Percentiles rank a stretch among this genome's conserved stretches.
Evolutionary conservation across 805 yeast species (phyloP).

Genomic region (Helenozyma baotianmanensis): DNA sequence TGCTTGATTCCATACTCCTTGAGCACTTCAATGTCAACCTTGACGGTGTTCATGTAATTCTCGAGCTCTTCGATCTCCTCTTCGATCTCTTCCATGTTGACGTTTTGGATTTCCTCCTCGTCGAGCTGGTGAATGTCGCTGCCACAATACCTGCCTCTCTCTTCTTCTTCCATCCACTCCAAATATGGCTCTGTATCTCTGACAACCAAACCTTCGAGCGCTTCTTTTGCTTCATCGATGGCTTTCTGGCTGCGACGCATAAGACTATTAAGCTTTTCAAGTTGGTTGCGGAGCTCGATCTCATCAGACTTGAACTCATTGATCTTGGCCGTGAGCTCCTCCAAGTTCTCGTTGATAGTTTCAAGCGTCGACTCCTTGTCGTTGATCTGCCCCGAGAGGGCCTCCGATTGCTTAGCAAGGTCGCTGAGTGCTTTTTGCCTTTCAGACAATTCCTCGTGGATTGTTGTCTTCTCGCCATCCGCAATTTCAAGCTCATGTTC

Average conservation of each 20-base stretch:
- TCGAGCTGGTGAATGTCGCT: slow-evolving; percentile 39
- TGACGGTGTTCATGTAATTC: slow-evolving; percentile 48
- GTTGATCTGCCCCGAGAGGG: slow-evolving; percentile 31
- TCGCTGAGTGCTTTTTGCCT: slow-evolving; percentile 2
- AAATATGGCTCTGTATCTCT: slow-evolving; percentile 53
- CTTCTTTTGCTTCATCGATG: slow-evolving; percentile 33
- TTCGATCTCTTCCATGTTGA: slow-evolving; percentile 48
- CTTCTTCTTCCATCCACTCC: slow-evolving; percentile 46
- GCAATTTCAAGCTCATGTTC: slow-evolving; percentile 39
- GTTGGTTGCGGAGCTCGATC: slow-evolving; percentile 58
- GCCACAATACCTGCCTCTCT: slow-evolving; percentile 30
- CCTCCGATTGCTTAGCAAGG: slow-evolving; percentile 25
- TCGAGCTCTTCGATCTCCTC: slow-evolving; percentile 52
- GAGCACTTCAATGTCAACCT: slow-evolving; percentile 68
- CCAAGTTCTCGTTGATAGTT: slow-evolving; percentile 19
- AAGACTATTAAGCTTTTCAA: slow-evolving; percentile 50
- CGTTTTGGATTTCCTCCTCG: slow-evolving; percentile 45
- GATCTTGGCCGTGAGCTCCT: slow-evolving; percentile 41
- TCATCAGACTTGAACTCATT: slow-evolving; percentile 60
- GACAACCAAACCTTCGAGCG: slow-evolving; percentile 40
- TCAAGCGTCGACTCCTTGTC: slow-evolving; percentile 40
- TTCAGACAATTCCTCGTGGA: slow-evolving; percentile 27
- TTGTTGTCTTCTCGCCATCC: slow-evolving; percentile 20
- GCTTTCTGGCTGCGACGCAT: slow-evolving; percentile 36
- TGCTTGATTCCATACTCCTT: slow-evolving; percentile 70